phyloP scores from a whole-genome alignment of 306 rosid genomes.

The Acacia crassicarpa region DNA sequence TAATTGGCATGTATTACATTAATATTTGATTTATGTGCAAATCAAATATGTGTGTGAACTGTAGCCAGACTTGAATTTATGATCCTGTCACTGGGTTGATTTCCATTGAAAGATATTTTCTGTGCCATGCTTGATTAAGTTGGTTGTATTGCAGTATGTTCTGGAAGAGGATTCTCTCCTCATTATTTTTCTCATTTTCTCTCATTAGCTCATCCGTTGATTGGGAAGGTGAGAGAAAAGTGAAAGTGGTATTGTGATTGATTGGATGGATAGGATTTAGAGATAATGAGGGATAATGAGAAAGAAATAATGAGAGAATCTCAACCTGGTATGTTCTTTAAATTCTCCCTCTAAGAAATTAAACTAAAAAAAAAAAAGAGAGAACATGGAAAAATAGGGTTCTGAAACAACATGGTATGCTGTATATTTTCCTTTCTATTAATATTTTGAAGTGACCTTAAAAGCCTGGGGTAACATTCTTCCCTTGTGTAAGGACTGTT shows the following conservation, averaged over 20 bases:
- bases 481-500: not conserved
- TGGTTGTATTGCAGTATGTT: not conserved
- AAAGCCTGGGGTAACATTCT: not conserved
- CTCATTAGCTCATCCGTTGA: no score
- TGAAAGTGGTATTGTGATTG: no score
- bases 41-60: not conserved
- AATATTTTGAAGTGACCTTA: not conserved
- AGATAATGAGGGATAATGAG: no score
- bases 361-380: not conserved
- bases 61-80: not conserved
- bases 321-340: not conserved
- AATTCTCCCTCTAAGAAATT: not conserved
- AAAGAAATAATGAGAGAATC: no score
- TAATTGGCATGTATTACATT: not conserved
- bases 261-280: no score
- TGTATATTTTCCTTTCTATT: no score
- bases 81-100: not conserved
- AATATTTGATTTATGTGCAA: constrained; percentile 19
- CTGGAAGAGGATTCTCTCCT: no score
- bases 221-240: no score
- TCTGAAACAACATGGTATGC: not conserved
- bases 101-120: not conserved
- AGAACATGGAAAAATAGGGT: not conserved
- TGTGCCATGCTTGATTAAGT: not conserved
- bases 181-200: no score